Evolutionary conservation across 78 protist genomes (phyloP), one percentile per base, ranked within the genome.

Genomic region (Cyanophora paradoxa): DNA sequence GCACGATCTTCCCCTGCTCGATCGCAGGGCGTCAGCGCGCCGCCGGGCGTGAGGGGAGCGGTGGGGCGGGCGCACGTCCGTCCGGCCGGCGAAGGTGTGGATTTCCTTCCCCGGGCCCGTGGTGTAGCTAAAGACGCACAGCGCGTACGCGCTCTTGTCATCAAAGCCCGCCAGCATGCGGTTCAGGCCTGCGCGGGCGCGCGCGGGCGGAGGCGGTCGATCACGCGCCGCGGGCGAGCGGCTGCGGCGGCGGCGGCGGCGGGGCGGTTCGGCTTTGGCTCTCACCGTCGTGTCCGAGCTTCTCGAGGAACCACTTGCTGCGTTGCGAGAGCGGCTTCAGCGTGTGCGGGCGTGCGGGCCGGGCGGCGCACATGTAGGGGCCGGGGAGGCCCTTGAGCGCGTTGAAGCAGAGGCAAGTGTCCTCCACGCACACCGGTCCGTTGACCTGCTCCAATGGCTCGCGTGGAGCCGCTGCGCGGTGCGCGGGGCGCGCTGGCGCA

Each of bases 331-430:
- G n/a, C n/a, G n/a, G n/a, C n/a, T n/a, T n/a, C n/a, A n/a, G n/a
- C n/a, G n/a, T n/a, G n/a, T n/a, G n/a, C n/a, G 46, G 22, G 20
- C 20, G n/a, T n/a, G n/a, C n/a, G n/a, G n/a, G n/a, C n/a, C n/a
- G n/a, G n/a, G n/a, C n/a, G 52, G n/a, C 8, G 52, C 52, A 44
- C 52, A 68, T 33, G 77, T 86, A 90, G 4, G 94, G 95, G 5
- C 98, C 98, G 11, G 98, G 98, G 34, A 95, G 78, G 6, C 98
- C 98, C 24, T 77, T 41, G 33, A 94, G 67, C 13, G 97, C 98
- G 65, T 94, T 92, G 87, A 89, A 95, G 76, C 98, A 95, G 34
- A 97, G 89, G 31, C 87, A 84, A 13, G 97, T 92, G 81, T 97
- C 99, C 40, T 97, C 99, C 10, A 79, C 72, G 11, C 93, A 58